Evolutionary conservation across 2,329 filamentous ascomycete genomes (phyloP).

Genomic region (Aphanoascus verrucosus): DNA sequence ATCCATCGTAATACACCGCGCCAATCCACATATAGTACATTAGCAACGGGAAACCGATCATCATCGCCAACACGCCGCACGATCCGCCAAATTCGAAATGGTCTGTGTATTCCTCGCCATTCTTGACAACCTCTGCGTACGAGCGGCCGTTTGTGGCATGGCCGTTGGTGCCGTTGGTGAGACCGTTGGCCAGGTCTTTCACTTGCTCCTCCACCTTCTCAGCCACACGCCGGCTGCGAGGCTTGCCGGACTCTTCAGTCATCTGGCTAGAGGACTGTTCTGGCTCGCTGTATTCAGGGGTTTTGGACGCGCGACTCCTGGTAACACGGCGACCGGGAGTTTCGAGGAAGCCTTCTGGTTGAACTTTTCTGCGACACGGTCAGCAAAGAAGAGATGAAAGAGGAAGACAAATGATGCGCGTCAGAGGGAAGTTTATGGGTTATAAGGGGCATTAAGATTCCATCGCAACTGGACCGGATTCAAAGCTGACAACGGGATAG

Average conservation of each 20-base stretch:
- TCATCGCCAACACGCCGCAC: slow-evolving; percentile 68
- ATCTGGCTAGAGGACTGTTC: slow-evolving; percentile 15
- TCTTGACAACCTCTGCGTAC: slow-evolving; percentile 7
- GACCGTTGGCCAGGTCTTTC: slow-evolving; percentile 22
- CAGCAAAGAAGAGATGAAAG: not conserved
- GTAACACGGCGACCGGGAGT: slow-evolving; percentile 40
- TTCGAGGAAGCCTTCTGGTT: slow-evolving; percentile 43
- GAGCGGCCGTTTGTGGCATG: slow-evolving; percentile 8
- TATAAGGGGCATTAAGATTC: not conserved
- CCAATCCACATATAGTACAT: slow-evolving; percentile 99
- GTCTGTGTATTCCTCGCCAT: slow-evolving; percentile 39
- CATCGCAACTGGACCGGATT: not conserved
- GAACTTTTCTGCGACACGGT: slow-evolving; percentile 37
- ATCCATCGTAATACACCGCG: slow-evolving; percentile 80
- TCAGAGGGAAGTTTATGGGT: not conserved
- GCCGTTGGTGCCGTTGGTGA: slow-evolving; percentile 16
- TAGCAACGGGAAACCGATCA: slow-evolving; percentile 82
- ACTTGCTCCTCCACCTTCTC: slow-evolving; percentile 20
- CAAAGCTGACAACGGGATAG: not conserved
- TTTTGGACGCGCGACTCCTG: slow-evolving; percentile 32
- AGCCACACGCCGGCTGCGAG: slow-evolving; percentile 20
- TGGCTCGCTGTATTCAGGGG: slow-evolving; percentile 20
- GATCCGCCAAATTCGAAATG: slow-evolving; percentile 79
- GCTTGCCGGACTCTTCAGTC: slow-evolving; percentile 20
- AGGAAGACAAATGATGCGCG: not conserved